Conservation (phyloP, 352 stramenopile genomes). For the Phytophthora aleatoria region DNA sequence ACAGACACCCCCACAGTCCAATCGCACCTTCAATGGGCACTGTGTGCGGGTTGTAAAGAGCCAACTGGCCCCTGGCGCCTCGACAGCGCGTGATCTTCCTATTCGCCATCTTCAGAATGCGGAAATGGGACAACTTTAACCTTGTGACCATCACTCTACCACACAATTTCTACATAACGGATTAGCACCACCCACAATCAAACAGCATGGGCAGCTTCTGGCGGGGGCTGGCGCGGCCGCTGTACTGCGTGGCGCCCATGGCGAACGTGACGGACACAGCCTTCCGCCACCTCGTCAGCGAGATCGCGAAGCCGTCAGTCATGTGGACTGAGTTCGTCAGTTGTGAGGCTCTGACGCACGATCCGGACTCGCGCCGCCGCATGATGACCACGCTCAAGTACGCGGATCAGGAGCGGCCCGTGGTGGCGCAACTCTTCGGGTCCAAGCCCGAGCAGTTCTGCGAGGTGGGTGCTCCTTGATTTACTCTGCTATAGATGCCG, state of each 20-base stretch:
- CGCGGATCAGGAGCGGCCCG: constrained; percentile 67
- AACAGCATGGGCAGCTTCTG: constrained; percentile 54
- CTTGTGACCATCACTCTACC: constrained; percentile 36
- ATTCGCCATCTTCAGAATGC: constrained; percentile 18
- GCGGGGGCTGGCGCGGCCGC: constrained; percentile 58
- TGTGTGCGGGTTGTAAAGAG: constrained; percentile 63
- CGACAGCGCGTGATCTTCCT: constrained; percentile 47
- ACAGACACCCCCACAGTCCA: not conserved
- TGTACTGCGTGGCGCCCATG: constrained; percentile 87
- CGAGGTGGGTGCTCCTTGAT: constrained; percentile 43
- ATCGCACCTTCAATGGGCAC: constrained; percentile 50
- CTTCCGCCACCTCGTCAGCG: constrained; percentile 72
- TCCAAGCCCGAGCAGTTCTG: constrained; percentile 89
- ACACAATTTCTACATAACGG: constrained; percentile 24
- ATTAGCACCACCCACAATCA: constrained; percentile 7
- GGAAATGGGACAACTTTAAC: constrained; percentile 43
- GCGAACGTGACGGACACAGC: constrained; percentile 83
- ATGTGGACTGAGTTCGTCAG: constrained; percentile 90
- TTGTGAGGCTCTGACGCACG: constrained; percentile 79
- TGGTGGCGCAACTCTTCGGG: constrained; percentile 84
- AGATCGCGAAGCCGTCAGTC: constrained; percentile 79
- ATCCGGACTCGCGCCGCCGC: constrained; percentile 56
- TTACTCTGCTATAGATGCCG: not conserved
- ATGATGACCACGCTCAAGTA: constrained; percentile 86
- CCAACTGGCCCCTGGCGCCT: constrained; percentile 51